These are phyloP conservation scores for Thozetella sp. DNA, from an alignment of 495 filamentous ascomycete species.

Conservation along the genomic window DNA sequence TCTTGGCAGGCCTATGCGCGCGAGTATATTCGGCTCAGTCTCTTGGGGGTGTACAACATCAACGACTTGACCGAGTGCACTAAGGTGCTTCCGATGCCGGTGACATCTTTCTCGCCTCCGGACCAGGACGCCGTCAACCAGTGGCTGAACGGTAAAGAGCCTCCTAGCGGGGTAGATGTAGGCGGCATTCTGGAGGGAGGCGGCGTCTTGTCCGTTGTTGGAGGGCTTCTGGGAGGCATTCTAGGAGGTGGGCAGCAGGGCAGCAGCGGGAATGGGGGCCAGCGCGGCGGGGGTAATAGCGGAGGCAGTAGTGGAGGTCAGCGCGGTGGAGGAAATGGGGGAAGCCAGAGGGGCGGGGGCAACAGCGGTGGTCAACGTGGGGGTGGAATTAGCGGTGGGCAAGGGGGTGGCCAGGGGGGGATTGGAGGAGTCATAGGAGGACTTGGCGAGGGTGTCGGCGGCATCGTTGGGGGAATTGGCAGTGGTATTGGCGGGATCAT, in stretches of 20 bases:
- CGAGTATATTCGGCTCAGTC: conserved; percentile 38
- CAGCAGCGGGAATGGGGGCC: too few relatives aligned
- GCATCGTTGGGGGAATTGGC: too few relatives aligned
- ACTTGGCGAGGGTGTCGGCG: too few relatives aligned
- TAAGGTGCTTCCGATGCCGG: conserved; percentile 28
- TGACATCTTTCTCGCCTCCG: background rate
- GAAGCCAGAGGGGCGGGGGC: too few relatives aligned
- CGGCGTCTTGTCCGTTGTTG: background rate
- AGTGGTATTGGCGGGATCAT: too few relatives aligned
- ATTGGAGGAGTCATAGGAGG: too few relatives aligned
- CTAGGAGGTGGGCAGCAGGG: background rate
- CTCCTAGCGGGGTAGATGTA: background rate
- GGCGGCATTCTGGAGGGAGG: background rate
- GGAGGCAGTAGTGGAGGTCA: too few relatives aligned
- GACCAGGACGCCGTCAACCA: background rate
- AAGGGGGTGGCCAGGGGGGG: too few relatives aligned
- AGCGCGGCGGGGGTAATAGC: too few relatives aligned
- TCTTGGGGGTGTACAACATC: conserved; percentile 46
- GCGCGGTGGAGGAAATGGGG: too few relatives aligned
- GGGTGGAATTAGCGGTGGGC: too few relatives aligned
- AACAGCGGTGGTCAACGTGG: too few relatives aligned
- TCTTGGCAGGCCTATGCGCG: conserved; percentile 40
- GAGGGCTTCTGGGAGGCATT: background rate
- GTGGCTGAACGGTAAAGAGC: background rate
- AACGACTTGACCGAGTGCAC: conserved; percentile 43